Base-by-base conservation (phyloP, 2,329 filamentous ascomycete species). In the Zelopaecilomyces penicillatus region DNA sequence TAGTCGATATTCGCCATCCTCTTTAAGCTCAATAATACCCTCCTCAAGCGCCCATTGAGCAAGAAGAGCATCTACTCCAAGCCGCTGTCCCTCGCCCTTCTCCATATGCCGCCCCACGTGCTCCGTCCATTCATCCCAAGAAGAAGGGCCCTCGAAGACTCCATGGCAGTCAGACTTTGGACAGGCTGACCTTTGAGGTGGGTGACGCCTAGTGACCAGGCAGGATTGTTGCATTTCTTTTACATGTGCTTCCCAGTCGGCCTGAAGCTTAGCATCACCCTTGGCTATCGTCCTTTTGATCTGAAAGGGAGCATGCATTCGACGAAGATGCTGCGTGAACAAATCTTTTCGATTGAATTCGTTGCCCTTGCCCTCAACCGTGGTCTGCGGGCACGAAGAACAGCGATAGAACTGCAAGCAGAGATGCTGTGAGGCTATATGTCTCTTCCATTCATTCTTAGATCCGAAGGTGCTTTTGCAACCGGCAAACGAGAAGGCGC, bases 391-490 rank as follows among this genome's bases (percentile, higher is more conserved):
- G 47, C 80, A 83, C 2, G 74, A 68, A 0, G 80, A 82, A 51
- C 80, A 83, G 19, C 80, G 73, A 54, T 83, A 83, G 52, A 76
- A 83, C 40, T 76, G 75, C 12, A 83, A 60, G 52, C 80, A 83
- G 26, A 98, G 75, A 65, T 98, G 93, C 55, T 96, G 88, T 0
- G 88, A 95, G 11, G 82, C 78, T 59, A 96, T 87, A 59, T 98
- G 93, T 4, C 91, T 80, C 65, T 97, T 97, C 91, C 91, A 98
- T 63, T 97, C 91, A 58, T 97, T 96, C 66, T 96, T 97, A 11
- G 87, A 91, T 1, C 83, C 82, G 61, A 97, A 96, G 0, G 82
- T 87, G 54, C 87, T 89, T 0, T 67, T 69, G 62, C 91, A 98
- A 12, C 86, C 87, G 35, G 91, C 94, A 55, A 83, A 83, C 1